Base-by-base conservation (phyloP, 2,329 filamentous ascomycete species). In the Calonectria hongkongensis region DNA sequence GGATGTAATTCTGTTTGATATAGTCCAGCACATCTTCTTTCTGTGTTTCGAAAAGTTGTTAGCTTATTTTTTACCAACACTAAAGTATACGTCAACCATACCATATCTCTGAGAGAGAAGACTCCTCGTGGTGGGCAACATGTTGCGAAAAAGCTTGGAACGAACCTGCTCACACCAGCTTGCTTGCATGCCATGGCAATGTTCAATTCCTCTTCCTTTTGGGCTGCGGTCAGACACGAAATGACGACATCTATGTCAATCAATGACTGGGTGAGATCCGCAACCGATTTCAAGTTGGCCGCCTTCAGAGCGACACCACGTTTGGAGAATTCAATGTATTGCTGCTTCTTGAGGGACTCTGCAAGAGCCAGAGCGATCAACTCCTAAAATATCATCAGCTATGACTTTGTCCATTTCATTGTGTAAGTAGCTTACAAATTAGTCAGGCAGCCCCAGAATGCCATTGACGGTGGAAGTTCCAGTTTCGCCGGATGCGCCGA, bases 1-100 rank as follows among this genome's bases (percentile, higher is more conserved):
- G 88, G 0, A 92, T 83, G 48, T 48, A 48, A 16, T n/a, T 8
- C 18, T 10, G 13, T 27, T 48, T 48, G 18, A 48, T 48, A 12
- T 21, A 48, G 45, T 48, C 45, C 18, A 48, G 18, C 8, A 47
- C 21, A 18, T n/a, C 18, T 47, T 47, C 43, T 47, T 47, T 47
- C n/a, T 47, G 18, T n/a, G 10, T 3, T 4, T 3, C n/a, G 16
- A 18, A 47, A 4, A 21, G 4, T 18, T 21, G 15, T 47, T 47
- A 47, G 9, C 43, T n/a, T 16, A 10, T 16, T 47, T 5, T 33
- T 33, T 33, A 33, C 4, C 30, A 33, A 33, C 5, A 9, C 30
- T 9, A 33, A 33, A 33, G 30, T 33, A 9, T 33, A 33, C 30
- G 5, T 47, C 43, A 47, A n/a, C 15, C n/a, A 21, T 47, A 47